These are phyloP conservation scores for Lipomyces sp. DNA, from an alignment of 805 yeast species.

Conservation along the genomic window DNA sequence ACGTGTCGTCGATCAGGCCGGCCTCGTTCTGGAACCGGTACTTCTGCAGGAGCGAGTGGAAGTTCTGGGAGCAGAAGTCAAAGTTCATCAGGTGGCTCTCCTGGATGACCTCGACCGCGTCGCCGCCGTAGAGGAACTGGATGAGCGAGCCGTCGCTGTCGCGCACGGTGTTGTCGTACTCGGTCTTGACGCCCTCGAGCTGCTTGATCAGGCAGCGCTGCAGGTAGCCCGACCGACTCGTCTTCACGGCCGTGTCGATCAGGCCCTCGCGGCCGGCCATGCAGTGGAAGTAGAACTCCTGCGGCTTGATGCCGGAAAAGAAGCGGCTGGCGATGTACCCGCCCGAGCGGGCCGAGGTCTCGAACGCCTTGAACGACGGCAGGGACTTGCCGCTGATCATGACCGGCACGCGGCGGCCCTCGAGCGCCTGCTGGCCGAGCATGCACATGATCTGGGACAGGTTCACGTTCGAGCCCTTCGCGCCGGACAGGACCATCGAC, in stretches of 20 bases:
- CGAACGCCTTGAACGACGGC: constrained; percentile 94
- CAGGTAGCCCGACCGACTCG: constrained; percentile 95
- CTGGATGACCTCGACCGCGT: constrained; percentile 87
- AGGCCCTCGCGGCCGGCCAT: constrained; percentile 99
- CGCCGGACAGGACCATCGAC: constrained; percentile 98
- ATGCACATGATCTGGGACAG: constrained; percentile 99
- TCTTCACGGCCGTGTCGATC: constrained; percentile 98
- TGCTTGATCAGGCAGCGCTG: constrained; percentile 98
- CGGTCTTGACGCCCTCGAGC: constrained; percentile 91
- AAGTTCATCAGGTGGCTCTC: constrained; percentile 93
- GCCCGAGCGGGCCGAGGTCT: constrained; percentile 97
- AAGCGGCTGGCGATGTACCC: constrained; percentile 96
- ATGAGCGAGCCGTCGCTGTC: constrained; percentile 91
- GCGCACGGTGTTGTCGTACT: constrained; percentile 92
- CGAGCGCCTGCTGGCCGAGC: constrained; percentile 97
- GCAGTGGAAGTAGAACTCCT: constrained; percentile 98
- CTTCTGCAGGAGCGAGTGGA: constrained; percentile 77
- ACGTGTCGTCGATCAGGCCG: constrained; percentile 75
- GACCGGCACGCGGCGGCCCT: constrained; percentile 98
- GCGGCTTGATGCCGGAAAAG: constrained; percentile 96
- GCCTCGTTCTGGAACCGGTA: constrained; percentile 66
- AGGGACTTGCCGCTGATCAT: constrained; percentile 98
- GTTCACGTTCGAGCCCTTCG: constrained; percentile 97
- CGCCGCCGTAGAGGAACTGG: constrained; percentile 95
- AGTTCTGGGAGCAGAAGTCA: constrained; percentile 87